These are phyloP conservation scores for Aspergillus flavus DNA, from an alignment of 2,329 filamentous ascomycete species.

Conservation along the genomic window DNA sequence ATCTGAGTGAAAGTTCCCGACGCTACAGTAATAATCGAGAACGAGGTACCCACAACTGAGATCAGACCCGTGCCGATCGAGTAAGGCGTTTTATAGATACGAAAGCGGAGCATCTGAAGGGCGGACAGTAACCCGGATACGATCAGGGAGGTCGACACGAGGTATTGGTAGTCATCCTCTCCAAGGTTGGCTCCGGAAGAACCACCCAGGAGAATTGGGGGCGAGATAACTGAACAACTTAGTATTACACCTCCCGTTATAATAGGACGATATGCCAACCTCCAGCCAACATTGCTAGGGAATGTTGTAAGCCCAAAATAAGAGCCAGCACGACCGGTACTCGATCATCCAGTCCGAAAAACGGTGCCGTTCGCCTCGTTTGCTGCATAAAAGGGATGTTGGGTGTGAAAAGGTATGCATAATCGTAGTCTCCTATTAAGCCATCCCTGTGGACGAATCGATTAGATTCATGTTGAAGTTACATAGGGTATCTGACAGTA, in stretches of 20 bases:
- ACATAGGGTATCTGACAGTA: neutral
- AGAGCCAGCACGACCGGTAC: constrained; percentile 69
- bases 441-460: constrained; percentile 58
- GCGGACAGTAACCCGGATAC: constrained; percentile 66
- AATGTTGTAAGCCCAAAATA: constrained; percentile 70
- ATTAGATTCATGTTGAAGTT: too few species aligned
- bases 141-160: constrained; percentile 70
- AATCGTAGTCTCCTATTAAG: constrained; percentile 84
- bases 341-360: constrained; percentile 70
- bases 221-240: constrained; percentile 55
- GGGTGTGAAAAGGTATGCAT: constrained; percentile 80
- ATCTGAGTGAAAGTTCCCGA: constrained; percentile 64
- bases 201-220: constrained; percentile 65
- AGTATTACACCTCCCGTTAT: neutral
- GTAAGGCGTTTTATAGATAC: constrained; percentile 64
- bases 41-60: constrained; percentile 69
- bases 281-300: constrained; percentile 66
- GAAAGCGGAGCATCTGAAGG: constrained; percentile 68
- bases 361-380: constrained; percentile 60
- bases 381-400: constrained; percentile 81
- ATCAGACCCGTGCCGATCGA: constrained; percentile 67
- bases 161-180: constrained; percentile 60
- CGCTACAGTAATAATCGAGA: constrained; percentile 67
- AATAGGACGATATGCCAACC: constrained; percentile 21
- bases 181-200: constrained; percentile 60